Conservation (phyloP, 768 basidiomycete species). For the Amanita rubescens region DNA sequence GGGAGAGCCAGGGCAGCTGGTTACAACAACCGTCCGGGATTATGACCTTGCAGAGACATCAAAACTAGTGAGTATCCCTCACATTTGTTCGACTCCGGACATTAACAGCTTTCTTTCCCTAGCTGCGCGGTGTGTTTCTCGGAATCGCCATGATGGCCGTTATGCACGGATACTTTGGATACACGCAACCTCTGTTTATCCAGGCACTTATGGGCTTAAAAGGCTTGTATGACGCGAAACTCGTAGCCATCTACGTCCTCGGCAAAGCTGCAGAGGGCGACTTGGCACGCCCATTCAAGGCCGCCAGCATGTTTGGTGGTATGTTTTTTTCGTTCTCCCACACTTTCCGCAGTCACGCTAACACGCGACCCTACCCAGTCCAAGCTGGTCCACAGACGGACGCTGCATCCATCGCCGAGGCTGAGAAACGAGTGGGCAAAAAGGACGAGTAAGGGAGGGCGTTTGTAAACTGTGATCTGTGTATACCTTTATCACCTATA, state of each 20-base stretch:
- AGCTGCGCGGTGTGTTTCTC: constrained; percentile 64
- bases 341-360: background rate
- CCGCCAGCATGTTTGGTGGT: constrained; percentile 67
- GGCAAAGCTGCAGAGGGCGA: constrained; percentile 79
- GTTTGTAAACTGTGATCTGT: background rate
- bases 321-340: constrained; percentile 15
- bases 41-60: constrained; percentile 88
- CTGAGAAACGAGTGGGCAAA: constrained; percentile 81
- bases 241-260: constrained; percentile 73
- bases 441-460: constrained; percentile 45
- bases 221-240: constrained; percentile 79
- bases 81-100: background rate
- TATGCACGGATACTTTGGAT: constrained; percentile 92
- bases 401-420: constrained; percentile 78
- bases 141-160: constrained; percentile 85
- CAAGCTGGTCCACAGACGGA: constrained; percentile 59
- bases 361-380: constrained; percentile 1
- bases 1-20: constrained; percentile 61
- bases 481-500: constrained; percentile 7
- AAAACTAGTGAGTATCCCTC: constrained; percentile 66
- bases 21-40: constrained; percentile 89
- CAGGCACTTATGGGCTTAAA: constrained; percentile 96
- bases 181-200: constrained; percentile 94
- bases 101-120: constrained; percentile 6
- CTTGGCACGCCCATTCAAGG: constrained; percentile 85